Evolutionary conservation across 2,329 filamentous ascomycete species (phyloP), one percentile per base, ranked within the genome.

Genomic region (Colletotrichum shisoi): DNA sequence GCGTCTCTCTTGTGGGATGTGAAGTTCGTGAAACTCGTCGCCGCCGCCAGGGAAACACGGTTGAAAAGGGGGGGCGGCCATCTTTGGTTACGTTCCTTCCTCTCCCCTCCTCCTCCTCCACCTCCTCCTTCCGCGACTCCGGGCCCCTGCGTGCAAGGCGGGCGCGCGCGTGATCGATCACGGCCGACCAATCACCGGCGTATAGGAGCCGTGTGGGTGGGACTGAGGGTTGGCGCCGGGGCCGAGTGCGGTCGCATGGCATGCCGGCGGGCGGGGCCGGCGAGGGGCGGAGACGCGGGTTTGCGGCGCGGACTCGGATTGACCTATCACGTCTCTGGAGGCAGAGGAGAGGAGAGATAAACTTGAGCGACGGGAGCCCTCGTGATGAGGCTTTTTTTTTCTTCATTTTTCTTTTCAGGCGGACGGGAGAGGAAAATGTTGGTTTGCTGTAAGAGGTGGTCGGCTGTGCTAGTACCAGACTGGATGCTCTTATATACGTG

Each of bases 131-230:
- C 27, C 27, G 27, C 7, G 1, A 8, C 7, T 2, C 27, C 7
- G 7, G 27, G 34, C 34, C 48, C 37, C 39, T 44, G 34, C 37
- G 31, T 62, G 58, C 63, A 40, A 39, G 24, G 34, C 51, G 45
- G 42, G 17, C 24, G 21, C 51, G 63, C 58, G 63, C 63, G 63
- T 66, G 63, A 62, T 44, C 27, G 24, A 9, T n/a, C 9, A 9
- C 51, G 27, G 63, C 17, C 27, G 49, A 27, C 63, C 63, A 66
- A 66, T 66, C 58, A 66, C 42, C 58, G 63, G 58, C 40, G 19
- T 12, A 37, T 6, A 0, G 24, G 24, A 17, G 9, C 13, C 11
- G 52, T 40, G 52, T 40, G 51, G 19, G 53, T 56, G 56, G 52
- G n/a, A 31, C 13, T 40, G n/a, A 44, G 19, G 42, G 48, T 13